A percentile compares a stretch with the other conserved stretches of the same genome.
phyloP scores from a whole-genome alignment of 768 basidiomycete species.

The Boletus vermiculosoides region DNA sequence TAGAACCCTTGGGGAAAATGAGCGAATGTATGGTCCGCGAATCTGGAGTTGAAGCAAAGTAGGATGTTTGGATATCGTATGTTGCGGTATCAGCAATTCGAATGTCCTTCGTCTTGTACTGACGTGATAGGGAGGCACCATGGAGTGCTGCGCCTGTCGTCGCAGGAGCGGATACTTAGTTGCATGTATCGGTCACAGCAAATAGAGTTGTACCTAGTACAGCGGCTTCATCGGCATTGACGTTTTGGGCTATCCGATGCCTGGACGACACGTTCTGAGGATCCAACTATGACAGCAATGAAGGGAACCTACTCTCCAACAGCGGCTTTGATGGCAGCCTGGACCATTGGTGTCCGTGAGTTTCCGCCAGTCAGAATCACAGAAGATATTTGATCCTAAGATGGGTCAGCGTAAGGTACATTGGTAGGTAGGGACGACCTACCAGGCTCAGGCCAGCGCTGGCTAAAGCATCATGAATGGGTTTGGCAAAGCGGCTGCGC shows the following conservation, averaged over 20 bases:
- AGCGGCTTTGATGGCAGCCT: conserved; percentile 69
- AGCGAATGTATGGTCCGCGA: conserved; percentile 68
- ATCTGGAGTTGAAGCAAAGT: conserved; percentile 58
- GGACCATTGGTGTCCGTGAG: conserved; percentile 90
- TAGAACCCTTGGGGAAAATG: conserved; percentile 77
- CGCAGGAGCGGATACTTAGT: conserved; percentile 1
- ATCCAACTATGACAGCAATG: not conserved
- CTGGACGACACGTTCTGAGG: conserved; percentile 32
- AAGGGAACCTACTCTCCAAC: conserved; percentile 68
- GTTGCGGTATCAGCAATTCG: conserved; percentile 71
- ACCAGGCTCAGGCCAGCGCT: conserved; percentile 69
- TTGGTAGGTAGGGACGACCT: conserved; percentile 18
- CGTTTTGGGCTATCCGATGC: conserved; percentile 86
- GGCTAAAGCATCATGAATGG: conserved; percentile 70
- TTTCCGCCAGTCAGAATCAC: conserved; percentile 92
- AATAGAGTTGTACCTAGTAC: conserved; percentile 61
- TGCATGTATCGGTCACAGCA: not conserved
- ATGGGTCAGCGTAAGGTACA: not conserved
- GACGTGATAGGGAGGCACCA: conserved; percentile 82
- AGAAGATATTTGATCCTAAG: conserved; percentile 75
- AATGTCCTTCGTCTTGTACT: conserved; percentile 95
- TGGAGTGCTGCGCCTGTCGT: conserved; percentile 75
- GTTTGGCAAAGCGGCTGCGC: conserved; percentile 58
- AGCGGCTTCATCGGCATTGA: conserved; percentile 95
- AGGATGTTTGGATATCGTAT: conserved; percentile 79